Base-by-base conservation (phyloP, 495 filamentous ascomycete genomes). In the Trichoderma virens region DNA sequence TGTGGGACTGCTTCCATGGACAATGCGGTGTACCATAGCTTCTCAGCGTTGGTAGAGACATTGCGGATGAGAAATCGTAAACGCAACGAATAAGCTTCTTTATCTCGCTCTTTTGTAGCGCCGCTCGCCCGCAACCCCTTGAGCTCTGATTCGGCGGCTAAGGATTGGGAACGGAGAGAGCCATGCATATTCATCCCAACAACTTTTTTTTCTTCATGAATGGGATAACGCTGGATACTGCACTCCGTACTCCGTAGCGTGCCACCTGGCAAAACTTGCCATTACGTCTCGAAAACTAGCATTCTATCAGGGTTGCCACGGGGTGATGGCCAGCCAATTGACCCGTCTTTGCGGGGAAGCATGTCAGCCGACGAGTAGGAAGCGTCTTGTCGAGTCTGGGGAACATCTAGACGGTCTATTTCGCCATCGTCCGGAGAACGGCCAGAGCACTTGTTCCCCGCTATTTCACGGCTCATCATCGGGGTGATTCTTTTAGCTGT, bases 321-420 rank as follows among this genome's bases (percentile, higher is more conserved):
- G 30, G 18, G 11, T 13, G 27, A 28, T 16, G 41, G 41, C 41
- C 8, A 20, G 41, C 16, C 11, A 45, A 45, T 45, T 30, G 51
- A 56, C 25, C 25, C 51, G 51, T 56, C 51, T 56, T 56, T 56
- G 51, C 51, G 51, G 51, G 51, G 51, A 56, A 56, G 51, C 51
- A 56, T 56, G 51, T 56, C 51, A 56, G 51, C 25, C 51, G 51
- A 56, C 51, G 18, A 30, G 27, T 9, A 28, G 51, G 16, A 56
- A 56, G 3, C 20, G 51, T 56, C 51, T 56, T 1, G 5, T 56
- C 25, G 34, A 56, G 25, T 56, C 51, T 56, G 51, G 51, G 51
- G 51, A 56, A 56, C 51, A 16, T 56, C 27, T 8, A 30, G 51
- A 56, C 51, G 51, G 43, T 18, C 25, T 9, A 51, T 30, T 16